Percentiles rank a stretch among this genome's conserved stretches.
phyloP scores from a whole-genome alignment of 805 yeast genomes.

The Wickerhamomyces silvicola region DNA sequence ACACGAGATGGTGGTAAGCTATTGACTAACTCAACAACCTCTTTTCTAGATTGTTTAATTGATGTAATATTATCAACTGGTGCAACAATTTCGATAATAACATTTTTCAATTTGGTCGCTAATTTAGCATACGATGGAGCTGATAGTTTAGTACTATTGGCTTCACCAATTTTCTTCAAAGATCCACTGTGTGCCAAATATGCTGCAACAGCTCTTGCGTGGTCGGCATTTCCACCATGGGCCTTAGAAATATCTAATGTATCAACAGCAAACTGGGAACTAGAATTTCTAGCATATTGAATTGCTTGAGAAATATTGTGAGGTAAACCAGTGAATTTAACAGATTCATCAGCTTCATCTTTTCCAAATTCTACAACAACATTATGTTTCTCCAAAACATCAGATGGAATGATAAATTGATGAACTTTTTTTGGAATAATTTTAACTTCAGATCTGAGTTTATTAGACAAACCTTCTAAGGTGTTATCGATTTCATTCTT shows the following conservation, averaged over 20 bases:
- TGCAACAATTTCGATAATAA: slow-evolving; percentile 59
- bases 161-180: slow-evolving; percentile 35
- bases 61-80: slow-evolving; percentile 39
- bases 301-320: slow-evolving; percentile 55
- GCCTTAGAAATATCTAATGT: slow-evolving; percentile 81
- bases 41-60: slow-evolving; percentile 59
- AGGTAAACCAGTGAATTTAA: slow-evolving; percentile 61
- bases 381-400: slow-evolving; percentile 44
- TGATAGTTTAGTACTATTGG: slow-evolving; percentile 38
- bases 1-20: slow-evolving; percentile 62
- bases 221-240: slow-evolving; percentile 71
- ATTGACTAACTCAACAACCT: slow-evolving; percentile 69
- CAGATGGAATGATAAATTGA: slow-evolving; percentile 54
- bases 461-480: slow-evolving; percentile 37
- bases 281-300: slow-evolving; percentile 49
- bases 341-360: slow-evolving; percentile 37
- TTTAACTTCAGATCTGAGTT: slow-evolving; percentile 47
- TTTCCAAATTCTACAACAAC: slow-evolving; percentile 55
- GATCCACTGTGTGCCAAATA: slow-evolving; percentile 50
- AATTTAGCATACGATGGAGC: slow-evolving; percentile 43
- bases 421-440: slow-evolving; percentile 65
- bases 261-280: slow-evolving; percentile 56
- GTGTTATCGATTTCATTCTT: slow-evolving; percentile 43
- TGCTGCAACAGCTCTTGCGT: slow-evolving; percentile 70
- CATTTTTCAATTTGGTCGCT: slow-evolving; percentile 34